Percentiles rank a stretch among this genome's conserved stretches.
Conservation (phyloP, 2,329 filamentous ascomycete genomes). For the Sphaerulina musiva region DNA sequence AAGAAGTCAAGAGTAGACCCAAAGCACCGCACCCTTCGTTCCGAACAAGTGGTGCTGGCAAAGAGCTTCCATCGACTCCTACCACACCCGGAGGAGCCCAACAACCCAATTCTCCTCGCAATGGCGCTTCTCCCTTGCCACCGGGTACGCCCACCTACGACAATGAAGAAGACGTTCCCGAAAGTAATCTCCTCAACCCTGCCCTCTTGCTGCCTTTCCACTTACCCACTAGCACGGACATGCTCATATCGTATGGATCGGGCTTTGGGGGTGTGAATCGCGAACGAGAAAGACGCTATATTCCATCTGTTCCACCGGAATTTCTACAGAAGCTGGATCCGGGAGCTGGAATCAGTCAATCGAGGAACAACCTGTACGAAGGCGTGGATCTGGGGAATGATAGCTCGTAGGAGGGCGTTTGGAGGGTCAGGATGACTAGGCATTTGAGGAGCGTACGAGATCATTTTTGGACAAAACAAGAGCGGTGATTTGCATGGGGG, state of each 20-base stretch:
- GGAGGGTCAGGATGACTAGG: background rate
- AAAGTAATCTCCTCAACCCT: conserved; percentile 76
- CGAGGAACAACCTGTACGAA: conserved; percentile 33
- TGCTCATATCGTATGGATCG: conserved; percentile 91
- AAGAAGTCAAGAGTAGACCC: conserved; percentile 62
- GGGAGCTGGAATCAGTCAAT: conserved; percentile 24
- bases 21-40: conserved; percentile 19
- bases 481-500: background rate
- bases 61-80: conserved; percentile 13
- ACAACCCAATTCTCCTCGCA: conserved; percentile 10
- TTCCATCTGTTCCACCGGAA: conserved; percentile 88
- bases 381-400: conserved; percentile 7
- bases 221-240: conserved; percentile 92
- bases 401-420: conserved; percentile 5
- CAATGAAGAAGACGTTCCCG: conserved; percentile 63
- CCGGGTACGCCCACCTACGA: conserved; percentile 37
- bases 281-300: conserved; percentile 89
- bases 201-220: conserved; percentile 90
- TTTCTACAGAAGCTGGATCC: conserved; percentile 82
- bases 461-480: background rate
- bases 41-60: conserved; percentile 7
- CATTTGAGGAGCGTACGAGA: background rate
- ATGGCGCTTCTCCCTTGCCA: conserved; percentile 19
- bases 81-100: conserved; percentile 12
- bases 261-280: conserved; percentile 89